Base-by-base conservation (phyloP, 2,329 filamentous ascomycete species). In the Talaromyces sp. region DNA sequence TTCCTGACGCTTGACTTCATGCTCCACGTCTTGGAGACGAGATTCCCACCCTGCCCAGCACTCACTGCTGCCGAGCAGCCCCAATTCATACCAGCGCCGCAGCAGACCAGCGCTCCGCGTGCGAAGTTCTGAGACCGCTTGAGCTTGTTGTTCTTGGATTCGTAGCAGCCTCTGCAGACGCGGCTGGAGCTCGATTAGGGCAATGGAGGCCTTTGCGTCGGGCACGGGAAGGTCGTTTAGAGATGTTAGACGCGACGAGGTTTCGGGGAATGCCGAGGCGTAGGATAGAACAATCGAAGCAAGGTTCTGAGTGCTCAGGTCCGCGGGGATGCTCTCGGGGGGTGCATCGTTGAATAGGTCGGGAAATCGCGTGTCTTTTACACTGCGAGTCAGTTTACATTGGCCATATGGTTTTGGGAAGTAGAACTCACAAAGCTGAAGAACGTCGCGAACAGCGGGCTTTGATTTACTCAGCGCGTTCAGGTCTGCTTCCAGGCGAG, bases 1-100 rank as follows among this genome's bases (percentile, higher is more conserved):
- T 71, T 92, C 90, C 57, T 80, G 80, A 69, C 89, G 83, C 71
- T 86, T 82, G 2, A 94, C 80, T 8, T 80, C 79, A 60, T 85
- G 82, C 76, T 95, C 91, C 7, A 86, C 83, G 63, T 81, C 79
- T 73, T 85, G 84, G 12, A 93, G 74, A 56, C 89, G 81, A 36
- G 84, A 82, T 75, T 96, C 89, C 70, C 89, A 86, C 57, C 89
- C 86, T 27, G 88, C 89, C 78, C 92, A 88, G 62, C 84, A 83
- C 67, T 87, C 84, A 0, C 88, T 88, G 67, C 85, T 86, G 10
- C 83, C 83, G 55, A 96, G 78, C 51, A 95, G 81, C 3, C 87
- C 85, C 28, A 85, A 79, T 72, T 92, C 87, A 75, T 94, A 92
- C 89, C 91, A 96, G 40, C 80, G 76, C 66, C 88, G 83, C 63